Conservation (phyloP, 2,329 filamentous ascomycete species). For the Hypocrella siamensis region DNA sequence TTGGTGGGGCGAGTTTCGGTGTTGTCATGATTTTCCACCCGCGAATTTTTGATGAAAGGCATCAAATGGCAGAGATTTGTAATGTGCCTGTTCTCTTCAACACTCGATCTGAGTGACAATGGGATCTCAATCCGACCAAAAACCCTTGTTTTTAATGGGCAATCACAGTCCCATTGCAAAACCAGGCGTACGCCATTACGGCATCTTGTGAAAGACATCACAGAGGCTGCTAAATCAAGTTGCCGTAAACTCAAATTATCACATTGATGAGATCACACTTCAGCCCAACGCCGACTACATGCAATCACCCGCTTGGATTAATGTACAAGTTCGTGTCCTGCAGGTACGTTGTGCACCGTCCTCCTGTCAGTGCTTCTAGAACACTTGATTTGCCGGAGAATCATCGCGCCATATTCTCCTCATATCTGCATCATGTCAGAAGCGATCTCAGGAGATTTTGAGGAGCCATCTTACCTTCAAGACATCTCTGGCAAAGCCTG, state of each 20-base stretch:
- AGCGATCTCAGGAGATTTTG: neutral
- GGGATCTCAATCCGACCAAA: no score
- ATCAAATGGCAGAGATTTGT: no score
- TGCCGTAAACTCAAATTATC: no score
- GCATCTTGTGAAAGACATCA: no score
- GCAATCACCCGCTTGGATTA: slow-evolving; percentile 13
- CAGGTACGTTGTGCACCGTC: slow-evolving; percentile 13
- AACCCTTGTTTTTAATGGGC: no score
- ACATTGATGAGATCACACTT: slow-evolving; percentile 15
- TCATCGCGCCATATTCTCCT: slow-evolving; percentile 27
- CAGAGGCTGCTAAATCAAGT: no score
- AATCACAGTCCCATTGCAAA: no score
- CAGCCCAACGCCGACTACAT: slow-evolving; percentile 18
- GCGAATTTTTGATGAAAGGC: no score
- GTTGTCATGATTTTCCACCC: neutral
- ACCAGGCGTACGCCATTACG: no score
- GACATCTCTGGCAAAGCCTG: slow-evolving; percentile 74
- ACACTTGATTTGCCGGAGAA: slow-evolving; percentile 17
- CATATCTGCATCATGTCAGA: slow-evolving; percentile 21
- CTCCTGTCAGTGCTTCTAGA: slow-evolving; percentile 10
- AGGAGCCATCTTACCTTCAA: slow-evolving; percentile 47
- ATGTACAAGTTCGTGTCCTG: no score
- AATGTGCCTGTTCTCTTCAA: no score
- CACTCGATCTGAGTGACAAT: no score
- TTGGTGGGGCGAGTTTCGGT: neutral